Percentiles rank a stretch among this genome's conserved stretches.
Evolutionary conservation across 495 filamentous ascomycete genomes (phyloP).

Genomic region (Lophiostoma macrostomum): DNA sequence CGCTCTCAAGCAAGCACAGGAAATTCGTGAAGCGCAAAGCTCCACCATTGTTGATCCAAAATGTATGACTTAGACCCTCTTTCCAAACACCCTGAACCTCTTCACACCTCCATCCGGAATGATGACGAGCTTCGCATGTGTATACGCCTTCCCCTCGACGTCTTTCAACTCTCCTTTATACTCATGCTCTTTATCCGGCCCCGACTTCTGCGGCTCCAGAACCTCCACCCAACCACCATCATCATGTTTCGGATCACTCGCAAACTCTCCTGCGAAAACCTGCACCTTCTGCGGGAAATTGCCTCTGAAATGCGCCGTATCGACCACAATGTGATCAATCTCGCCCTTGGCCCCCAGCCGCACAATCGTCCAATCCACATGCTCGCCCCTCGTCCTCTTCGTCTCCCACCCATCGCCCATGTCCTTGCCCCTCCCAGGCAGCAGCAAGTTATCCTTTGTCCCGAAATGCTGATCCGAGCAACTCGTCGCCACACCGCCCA

Average conservation of each 20-base stretch:
- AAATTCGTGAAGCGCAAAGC: no score
- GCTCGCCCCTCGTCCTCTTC: slow-evolving; percentile 68
- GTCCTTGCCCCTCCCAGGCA: slow-evolving; percentile 81
- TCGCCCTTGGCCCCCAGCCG: slow-evolving; percentile 68
- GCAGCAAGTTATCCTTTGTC: slow-evolving; percentile 73
- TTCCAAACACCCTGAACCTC: slow-evolving; percentile 76
- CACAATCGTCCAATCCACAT: slow-evolving; percentile 84
- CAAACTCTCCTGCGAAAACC: slow-evolving; percentile 62
- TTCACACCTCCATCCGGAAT: slow-evolving; percentile 92
- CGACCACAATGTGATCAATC: slow-evolving; percentile 71
- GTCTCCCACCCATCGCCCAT: slow-evolving; percentile 98
- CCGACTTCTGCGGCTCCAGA: slow-evolving; percentile 62
- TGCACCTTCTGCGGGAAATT: slow-evolving; percentile 81
- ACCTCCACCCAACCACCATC: slow-evolving; percentile 69
- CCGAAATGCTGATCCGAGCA: slow-evolving; percentile 89
- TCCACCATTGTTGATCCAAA: no score
- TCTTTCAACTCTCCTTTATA: slow-evolving; percentile 51
- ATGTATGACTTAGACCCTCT: no score
- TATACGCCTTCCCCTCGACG: slow-evolving; percentile 55
- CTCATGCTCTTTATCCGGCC: slow-evolving; percentile 79
- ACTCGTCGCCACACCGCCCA: slow-evolving; percentile 71
- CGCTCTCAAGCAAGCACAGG: no score
- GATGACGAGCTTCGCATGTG: slow-evolving; percentile 84
- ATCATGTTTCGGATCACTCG: slow-evolving; percentile 53
- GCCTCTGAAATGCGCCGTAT: slow-evolving; percentile 86